Evolutionary conservation across 768 basidiomycete species (phyloP).

Genomic region (Heimioporus sp.): DNA sequence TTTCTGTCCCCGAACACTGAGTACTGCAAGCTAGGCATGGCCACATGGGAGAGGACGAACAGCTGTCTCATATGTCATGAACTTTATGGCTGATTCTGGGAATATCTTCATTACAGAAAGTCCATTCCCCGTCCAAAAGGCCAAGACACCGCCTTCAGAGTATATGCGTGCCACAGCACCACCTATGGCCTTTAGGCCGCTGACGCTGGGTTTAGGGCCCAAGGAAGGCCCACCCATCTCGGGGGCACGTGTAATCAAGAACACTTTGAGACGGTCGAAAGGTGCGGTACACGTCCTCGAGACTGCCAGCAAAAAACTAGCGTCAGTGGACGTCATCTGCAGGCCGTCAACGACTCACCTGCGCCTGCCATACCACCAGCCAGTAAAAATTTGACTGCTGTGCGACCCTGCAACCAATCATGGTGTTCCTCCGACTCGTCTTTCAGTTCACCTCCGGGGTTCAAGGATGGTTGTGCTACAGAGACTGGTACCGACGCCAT

Average conservation of each 20-base stretch:
- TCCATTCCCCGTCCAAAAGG: constrained; percentile 98
- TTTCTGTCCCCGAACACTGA: constrained; percentile 58
- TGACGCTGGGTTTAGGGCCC: constrained; percentile 41
- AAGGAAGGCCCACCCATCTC: constrained; percentile 60
- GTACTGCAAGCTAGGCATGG: constrained; percentile 11
- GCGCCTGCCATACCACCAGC: constrained; percentile 96
- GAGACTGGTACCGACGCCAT: constrained; percentile 13
- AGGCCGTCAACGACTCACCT: constrained; percentile 47
- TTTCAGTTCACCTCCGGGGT: constrained; percentile 42
- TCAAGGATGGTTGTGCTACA: constrained; percentile 14
- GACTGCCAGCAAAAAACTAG: constrained; percentile 56
- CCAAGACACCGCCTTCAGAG: constrained; percentile 81
- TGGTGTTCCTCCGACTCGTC: constrained; percentile 63
- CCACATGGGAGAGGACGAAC: constrained; percentile 45
- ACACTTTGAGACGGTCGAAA: constrained; percentile 95
- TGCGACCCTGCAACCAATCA: constrained; percentile 60
- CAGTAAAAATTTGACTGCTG: constrained; percentile 84
- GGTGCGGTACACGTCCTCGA: constrained; percentile 97
- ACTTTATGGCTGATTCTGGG: constrained; percentile 98
- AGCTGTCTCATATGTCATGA: constrained; percentile 91
- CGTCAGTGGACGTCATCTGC: constrained; percentile 2
- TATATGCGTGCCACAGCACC: constrained; percentile 82
- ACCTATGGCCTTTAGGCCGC: constrained; percentile 62
- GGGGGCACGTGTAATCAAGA: constrained; percentile 86
- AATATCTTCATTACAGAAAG: constrained; percentile 95